Evolutionary conservation across 805 yeast genomes (phyloP).

Genomic region (Teunomyces barrocoloradensis): DNA sequence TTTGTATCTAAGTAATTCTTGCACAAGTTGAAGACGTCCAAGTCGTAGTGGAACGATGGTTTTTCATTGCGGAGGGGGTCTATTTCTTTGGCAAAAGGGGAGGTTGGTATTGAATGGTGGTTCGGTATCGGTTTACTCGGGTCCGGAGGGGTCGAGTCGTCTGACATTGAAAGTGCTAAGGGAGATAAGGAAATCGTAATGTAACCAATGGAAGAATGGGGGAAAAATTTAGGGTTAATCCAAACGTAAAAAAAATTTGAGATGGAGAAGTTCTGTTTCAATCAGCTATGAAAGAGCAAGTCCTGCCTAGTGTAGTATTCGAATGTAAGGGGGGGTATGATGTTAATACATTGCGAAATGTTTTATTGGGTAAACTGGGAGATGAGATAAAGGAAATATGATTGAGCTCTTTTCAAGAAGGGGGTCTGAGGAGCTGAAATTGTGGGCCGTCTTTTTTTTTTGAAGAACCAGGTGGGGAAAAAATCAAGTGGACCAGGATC

Average conservation of each 20-base stretch:
- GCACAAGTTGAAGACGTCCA: conserved; percentile 52
- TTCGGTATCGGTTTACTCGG: not conserved
- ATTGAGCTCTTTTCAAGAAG: not conserved
- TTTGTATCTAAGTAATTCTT: conserved; percentile 52
- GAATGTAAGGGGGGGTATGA: not conserved
- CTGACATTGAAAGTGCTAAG: conserved; percentile 4
- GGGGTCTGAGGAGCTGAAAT: not conserved
- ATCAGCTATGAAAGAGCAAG: conserved; percentile 1
- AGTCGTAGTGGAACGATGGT: conserved; percentile 34
- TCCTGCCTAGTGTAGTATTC: not conserved
- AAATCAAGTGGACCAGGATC: not conserved
- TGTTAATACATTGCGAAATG: conserved; percentile 1
- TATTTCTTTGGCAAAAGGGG: not conserved
- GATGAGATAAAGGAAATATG: not conserved
- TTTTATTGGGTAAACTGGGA: not conserved
- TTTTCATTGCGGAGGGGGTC: conserved; percentile 8
- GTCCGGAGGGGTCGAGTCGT: not conserved
- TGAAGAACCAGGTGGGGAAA: not conserved
- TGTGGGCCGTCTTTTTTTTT: not conserved
- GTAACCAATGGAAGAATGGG: not conserved
- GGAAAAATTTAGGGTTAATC: not conserved
- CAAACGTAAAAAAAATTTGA: not conserved
- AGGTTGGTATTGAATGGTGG: not conserved
- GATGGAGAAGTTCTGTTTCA: not conserved
- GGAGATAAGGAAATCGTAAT: not conserved